Evolutionary conservation across 2,329 filamentous ascomycete species (phyloP).

Genomic region (Moelleriella libera): DNA sequence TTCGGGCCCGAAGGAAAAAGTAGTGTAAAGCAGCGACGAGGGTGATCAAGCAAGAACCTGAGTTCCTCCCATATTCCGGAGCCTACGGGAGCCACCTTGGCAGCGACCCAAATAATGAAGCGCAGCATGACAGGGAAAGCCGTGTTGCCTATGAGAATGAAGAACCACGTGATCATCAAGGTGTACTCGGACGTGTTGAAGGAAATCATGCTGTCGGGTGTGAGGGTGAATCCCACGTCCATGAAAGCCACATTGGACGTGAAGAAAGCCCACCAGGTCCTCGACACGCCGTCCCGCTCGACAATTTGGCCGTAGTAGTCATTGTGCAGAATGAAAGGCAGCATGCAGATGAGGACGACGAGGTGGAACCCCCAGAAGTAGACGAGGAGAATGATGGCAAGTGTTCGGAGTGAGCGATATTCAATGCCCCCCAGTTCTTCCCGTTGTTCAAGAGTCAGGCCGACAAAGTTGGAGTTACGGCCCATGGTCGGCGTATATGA

Average conservation of each 20-base stretch:
- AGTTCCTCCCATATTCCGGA: conserved; percentile 80
- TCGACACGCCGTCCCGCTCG: conserved; percentile 43
- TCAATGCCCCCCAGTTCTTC: conserved; percentile 95
- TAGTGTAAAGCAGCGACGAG: conserved; percentile 88
- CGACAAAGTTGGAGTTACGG: conserved; percentile 84
- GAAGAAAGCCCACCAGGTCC: conserved; percentile 86
- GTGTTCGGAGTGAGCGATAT: conserved; percentile 78
- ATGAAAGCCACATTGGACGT: conserved; percentile 82
- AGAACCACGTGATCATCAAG: conserved; percentile 64
- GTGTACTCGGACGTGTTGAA: conserved; percentile 68
- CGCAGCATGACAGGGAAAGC: conserved; percentile 91
- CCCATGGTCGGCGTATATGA: conserved; percentile 89
- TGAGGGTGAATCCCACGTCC: conserved; percentile 87
- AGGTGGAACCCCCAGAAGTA: conserved; percentile 81
- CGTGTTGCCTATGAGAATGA: conserved; percentile 91
- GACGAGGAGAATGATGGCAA: conserved; percentile 60
- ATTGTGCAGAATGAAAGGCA: conserved; percentile 66
- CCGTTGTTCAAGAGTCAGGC: conserved; percentile 76
- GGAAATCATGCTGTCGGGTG: conserved; percentile 84
- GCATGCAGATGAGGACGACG: conserved; percentile 56
- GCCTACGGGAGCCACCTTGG: conserved; percentile 47
- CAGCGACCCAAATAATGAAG: conserved; percentile 76
- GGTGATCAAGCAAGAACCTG: conserved; percentile 82
- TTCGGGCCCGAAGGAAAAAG: conserved; percentile 82
- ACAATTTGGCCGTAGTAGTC: conserved; percentile 51